Percentiles rank a stretch among this genome's conserved stretches.
Conservation (phyloP, 352 stramenopile genomes). For the Phytophthora podocarpi region DNA sequence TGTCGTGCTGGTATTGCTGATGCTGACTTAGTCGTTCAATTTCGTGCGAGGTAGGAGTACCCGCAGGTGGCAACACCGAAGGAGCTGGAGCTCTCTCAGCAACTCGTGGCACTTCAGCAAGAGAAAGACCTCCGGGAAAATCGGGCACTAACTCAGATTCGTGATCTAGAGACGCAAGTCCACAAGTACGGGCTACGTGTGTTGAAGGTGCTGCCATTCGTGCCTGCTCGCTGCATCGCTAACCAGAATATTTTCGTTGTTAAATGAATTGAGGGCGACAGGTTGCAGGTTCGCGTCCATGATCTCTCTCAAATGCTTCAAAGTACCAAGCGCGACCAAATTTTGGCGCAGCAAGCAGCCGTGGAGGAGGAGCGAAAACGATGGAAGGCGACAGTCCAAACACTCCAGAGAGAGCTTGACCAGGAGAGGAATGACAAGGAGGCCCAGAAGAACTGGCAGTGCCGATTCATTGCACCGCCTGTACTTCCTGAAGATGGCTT, state of each 20-base stretch:
- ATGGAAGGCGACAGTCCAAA: conserved; percentile 47
- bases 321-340: conserved; percentile 64
- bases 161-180: conserved; percentile 68
- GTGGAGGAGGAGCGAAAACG: conserved; percentile 51
- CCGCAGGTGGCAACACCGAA: conserved; percentile 74
- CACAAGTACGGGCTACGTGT: conserved; percentile 64
- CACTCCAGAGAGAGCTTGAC: conserved; percentile 52
- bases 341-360: conserved; percentile 52
- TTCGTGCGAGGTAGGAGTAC: conserved; percentile 52
- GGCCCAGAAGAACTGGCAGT: conserved; percentile 64
- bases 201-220: too few relatives aligned
- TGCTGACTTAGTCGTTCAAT: neutral
- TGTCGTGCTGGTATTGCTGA: neutral
- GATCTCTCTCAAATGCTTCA: conserved; percentile 61
- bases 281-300: conserved; percentile 60
- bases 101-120: conserved; percentile 68
- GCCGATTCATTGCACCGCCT: conserved; percentile 38
- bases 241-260: too few relatives aligned
- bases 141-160: conserved; percentile 64
- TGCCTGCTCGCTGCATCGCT: too few relatives aligned
- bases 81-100: conserved; percentile 69
- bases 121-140: conserved; percentile 70
- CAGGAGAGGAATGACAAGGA: conserved; percentile 76
- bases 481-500: conserved; percentile 4
- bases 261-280: too few relatives aligned